These are phyloP conservation scores for Noccaea caerulescens DNA, from an alignment of 345 rosid genomes.

Conservation along the genomic window DNA sequence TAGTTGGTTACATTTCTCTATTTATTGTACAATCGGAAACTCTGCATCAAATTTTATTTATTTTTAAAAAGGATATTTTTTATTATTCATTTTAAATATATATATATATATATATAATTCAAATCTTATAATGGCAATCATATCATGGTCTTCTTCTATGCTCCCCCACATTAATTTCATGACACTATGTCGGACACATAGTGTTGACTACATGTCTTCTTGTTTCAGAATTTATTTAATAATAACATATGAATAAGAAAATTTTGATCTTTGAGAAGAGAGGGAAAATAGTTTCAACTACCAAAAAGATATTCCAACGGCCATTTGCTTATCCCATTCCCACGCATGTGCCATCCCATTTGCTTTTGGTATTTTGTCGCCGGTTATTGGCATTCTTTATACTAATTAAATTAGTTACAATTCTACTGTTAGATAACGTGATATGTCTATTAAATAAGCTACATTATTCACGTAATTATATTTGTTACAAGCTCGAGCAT, in stretches of 20 bases:
- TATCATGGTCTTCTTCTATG: conserved; percentile 11
- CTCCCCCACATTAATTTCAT: conserved; percentile 19
- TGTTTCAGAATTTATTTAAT: not conserved
- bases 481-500: conserved; percentile 2
- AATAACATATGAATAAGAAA: not conserved
- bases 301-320: conserved; percentile 41
- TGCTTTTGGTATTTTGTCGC: conserved; percentile 27
- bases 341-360: conserved; percentile 40
- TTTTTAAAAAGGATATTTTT: too few species aligned
- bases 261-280: not conserved
- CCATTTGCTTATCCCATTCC: conserved; percentile 31
- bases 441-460: not conserved
- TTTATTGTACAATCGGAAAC: too few species aligned
- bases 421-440: not conserved
- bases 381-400: conserved; percentile 10
- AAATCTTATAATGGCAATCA: not conserved
- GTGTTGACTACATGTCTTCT: conserved; percentile 37
- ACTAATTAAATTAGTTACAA: not conserved
- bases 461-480: conserved; percentile 23
- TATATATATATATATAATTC: not conserved
- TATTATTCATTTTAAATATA: not conserved
- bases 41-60: too few species aligned
- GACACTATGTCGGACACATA: conserved; percentile 31
- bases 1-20: too few species aligned
- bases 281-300: conserved; percentile 32